Conservation (phyloP, 2,329 filamentous ascomycete genomes). For the Lachnellula occidentalis region DNA sequence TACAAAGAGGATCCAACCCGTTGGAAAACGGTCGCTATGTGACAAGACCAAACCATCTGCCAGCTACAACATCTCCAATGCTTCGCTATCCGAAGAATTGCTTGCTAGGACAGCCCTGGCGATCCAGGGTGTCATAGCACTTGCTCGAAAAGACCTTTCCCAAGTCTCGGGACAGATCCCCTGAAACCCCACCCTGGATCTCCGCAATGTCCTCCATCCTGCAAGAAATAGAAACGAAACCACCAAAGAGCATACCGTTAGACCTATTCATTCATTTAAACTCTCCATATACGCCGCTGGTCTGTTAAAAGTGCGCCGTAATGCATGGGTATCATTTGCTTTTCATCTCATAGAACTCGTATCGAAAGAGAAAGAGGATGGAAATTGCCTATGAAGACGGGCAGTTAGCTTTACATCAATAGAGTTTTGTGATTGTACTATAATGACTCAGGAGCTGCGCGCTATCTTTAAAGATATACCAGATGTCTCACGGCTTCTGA, state of each 20-base stretch:
- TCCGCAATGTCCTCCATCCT: conserved; percentile 1
- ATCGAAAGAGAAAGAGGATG: conserved; percentile 73
- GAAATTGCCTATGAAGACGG: conserved; percentile 54
- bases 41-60: background rate
- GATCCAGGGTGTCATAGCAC: conserved; percentile 2
- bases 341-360: conserved; percentile 33
- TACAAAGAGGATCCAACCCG: background rate
- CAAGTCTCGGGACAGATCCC: conserved; percentile 4
- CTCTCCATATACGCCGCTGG: conserved; percentile 6
- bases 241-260: conserved; percentile 5
- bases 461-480: too few species aligned
- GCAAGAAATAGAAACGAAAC: conserved; percentile 1
- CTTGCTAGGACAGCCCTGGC: background rate
- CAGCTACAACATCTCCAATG: conserved; percentile 1
- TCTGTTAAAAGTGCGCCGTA: conserved; percentile 2
- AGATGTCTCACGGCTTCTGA: too few species aligned
- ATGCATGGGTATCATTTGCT: conserved; percentile 27
- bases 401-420: too few species aligned
- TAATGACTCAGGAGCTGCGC: too few species aligned
- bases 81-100: background rate
- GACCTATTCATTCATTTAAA: background rate
- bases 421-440: too few species aligned
- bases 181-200: conserved; percentile 1
- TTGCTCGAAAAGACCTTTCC: conserved; percentile 1
- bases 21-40: background rate